phyloP scores from a whole-genome alignment of 352 stramenopile species.

The Pythium dissotocum region DNA sequence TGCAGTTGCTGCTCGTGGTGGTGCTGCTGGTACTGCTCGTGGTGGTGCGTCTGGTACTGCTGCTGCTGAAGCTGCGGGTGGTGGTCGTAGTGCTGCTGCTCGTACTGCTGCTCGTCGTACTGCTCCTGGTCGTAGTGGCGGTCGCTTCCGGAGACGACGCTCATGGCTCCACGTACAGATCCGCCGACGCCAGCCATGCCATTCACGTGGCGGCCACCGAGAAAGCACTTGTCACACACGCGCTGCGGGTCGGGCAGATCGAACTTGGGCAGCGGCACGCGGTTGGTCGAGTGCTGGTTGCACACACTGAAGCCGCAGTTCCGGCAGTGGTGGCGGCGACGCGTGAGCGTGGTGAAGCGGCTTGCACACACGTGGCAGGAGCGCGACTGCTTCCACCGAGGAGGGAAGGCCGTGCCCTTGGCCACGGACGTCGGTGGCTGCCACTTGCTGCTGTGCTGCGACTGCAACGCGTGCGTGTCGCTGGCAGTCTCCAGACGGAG shows the following conservation, averaged over 20 bases:
- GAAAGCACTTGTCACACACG: conserved; percentile 80
- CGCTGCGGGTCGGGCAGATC: conserved; percentile 68
- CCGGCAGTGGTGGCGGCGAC: conserved; percentile 81
- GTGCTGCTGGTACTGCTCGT: conserved; percentile 10
- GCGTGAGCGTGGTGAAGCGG: conserved; percentile 56
- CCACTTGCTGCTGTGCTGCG: conserved; percentile 31
- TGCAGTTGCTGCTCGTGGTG: conserved; percentile 10
- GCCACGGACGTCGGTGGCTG: conserved; percentile 12
- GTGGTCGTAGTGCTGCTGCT: neutral
- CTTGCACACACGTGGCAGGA: conserved; percentile 69
- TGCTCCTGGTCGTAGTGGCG: conserved; percentile 22
- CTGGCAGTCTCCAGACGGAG: conserved; percentile 35
- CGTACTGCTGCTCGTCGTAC: conserved; percentile 1
- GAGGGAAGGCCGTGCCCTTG: conserved; percentile 47
- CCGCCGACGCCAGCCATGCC: conserved; percentile 4
- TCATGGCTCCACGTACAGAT: conserved; percentile 5
- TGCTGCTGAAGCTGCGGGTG: conserved; percentile 4
- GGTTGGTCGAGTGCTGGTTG: conserved; percentile 74
- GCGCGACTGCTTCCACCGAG: conserved; percentile 74
- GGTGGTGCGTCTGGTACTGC: neutral
- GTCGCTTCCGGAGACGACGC: conserved; percentile 23
- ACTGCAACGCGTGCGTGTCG: conserved; percentile 32
- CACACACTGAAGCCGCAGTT: conserved; percentile 82
- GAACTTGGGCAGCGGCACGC: conserved; percentile 75
- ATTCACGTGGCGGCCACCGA: conserved; percentile 65